Evolutionary conservation across 192 early-diverging fungal species (phyloP).

Genomic region (Umbelopsis isabellina): DNA sequence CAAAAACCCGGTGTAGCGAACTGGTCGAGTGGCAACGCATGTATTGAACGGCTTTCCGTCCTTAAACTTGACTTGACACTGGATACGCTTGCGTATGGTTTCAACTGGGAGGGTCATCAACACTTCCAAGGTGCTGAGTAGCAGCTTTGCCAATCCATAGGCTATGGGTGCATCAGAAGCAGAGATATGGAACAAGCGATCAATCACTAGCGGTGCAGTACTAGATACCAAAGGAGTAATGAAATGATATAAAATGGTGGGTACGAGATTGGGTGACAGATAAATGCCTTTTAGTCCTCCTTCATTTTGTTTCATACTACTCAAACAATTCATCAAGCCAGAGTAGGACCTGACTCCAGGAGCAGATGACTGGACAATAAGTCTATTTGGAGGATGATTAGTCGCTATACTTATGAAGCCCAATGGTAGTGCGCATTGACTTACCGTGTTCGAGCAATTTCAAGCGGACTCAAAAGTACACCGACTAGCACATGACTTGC

Average conservation of each 20-base stretch:
- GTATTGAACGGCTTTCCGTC: constrained; percentile 59
- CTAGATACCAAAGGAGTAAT: constrained; percentile 74
- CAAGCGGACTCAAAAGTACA: constrained; percentile 84
- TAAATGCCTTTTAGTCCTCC: constrained; percentile 63
- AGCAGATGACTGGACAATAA: constrained; percentile 80
- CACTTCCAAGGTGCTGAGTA: constrained; percentile 67
- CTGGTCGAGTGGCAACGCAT: constrained; percentile 60
- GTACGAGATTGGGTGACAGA: constrained; percentile 65
- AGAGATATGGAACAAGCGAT: constrained; percentile 58
- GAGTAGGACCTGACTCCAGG: constrained; percentile 75
- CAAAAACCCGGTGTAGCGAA: constrained; percentile 69
- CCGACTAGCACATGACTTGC: constrained; percentile 74
- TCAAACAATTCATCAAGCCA: constrained; percentile 73
- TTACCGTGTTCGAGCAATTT: constrained; percentile 83
- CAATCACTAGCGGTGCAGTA: constrained; percentile 63
- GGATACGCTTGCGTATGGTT: constrained; percentile 77
- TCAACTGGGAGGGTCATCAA: constrained; percentile 84
- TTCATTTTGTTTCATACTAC: constrained; percentile 75
- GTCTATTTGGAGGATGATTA: constrained; percentile 39
- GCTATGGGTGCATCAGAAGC: constrained; percentile 60
- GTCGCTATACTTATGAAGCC: background rate
- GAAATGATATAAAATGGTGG: constrained; percentile 77
- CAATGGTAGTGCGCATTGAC: background rate
- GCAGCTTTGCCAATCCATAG: constrained; percentile 61
- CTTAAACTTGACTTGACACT: constrained; percentile 68